phyloP scores from a whole-genome alignment of 129 eudicot species.

The carrot (Daucus carota) region DNA sequence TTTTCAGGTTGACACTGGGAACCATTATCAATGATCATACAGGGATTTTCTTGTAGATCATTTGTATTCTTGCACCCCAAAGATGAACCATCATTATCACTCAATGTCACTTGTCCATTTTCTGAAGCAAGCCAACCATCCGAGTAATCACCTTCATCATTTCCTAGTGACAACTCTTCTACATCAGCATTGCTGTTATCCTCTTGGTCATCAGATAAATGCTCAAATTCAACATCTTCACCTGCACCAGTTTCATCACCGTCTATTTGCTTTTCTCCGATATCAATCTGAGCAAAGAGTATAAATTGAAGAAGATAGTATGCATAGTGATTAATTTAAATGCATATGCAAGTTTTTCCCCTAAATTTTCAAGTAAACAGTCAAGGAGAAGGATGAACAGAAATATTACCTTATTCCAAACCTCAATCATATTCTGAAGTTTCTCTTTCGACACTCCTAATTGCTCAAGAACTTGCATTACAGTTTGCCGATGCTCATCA shows the following conservation, averaged over 20 bases:
- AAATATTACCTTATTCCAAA: constrained; percentile 82
- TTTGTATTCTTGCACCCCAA: constrained; percentile 20
- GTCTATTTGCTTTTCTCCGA: constrained; percentile 27
- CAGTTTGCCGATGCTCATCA: constrained; percentile 70
- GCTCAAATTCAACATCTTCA: constrained; percentile 12
- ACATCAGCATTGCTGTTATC: constrained; percentile 6
- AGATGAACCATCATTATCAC: constrained; percentile 28
- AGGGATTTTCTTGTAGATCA: constrained; percentile 21
- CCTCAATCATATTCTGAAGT: constrained; percentile 86
- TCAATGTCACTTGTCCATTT: constrained; percentile 37
- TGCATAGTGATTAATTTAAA: neutral
- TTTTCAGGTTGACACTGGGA: constrained; percentile 13
- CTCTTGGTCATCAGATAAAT: constrained; percentile 9
- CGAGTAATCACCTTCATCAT: constrained; percentile 29
- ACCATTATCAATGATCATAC: constrained; percentile 5
- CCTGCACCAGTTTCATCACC: constrained; percentile 19
- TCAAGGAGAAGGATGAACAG: constrained; percentile 1
- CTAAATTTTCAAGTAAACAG: neutral
- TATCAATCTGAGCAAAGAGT: constrained; percentile 50
- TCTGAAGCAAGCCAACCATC: constrained; percentile 49
- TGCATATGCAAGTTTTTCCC: neutral
- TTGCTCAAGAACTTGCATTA: constrained; percentile 74
- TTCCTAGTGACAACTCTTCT: constrained; percentile 9
- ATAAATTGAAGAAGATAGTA: neutral
- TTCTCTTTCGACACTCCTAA: constrained; percentile 71